Base-by-base conservation (phyloP, 2,329 filamentous ascomycete species). In the Alternaria panax region DNA sequence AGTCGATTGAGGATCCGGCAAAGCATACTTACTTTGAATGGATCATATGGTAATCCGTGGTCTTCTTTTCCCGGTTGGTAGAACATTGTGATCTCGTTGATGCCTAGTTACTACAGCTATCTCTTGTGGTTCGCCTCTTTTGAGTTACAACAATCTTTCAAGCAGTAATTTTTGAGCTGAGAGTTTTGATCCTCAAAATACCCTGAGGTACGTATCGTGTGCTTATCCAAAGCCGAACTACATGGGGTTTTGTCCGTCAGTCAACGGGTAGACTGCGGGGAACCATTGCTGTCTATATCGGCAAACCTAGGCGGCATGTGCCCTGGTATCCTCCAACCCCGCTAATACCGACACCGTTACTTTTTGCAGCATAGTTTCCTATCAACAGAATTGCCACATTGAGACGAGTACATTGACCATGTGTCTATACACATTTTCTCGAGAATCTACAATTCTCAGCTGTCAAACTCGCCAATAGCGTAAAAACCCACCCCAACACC, bases 41-140 rank as follows among this genome's bases (percentile, higher is more conserved):
- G 84, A 64, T 86, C 84, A 64, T 83, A 77, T 0, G 83, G 82
- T 0, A 86, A 77, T 11, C 80, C 80, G 66, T 86, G 84, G 22
- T 81, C 77, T 7, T 84, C 85, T 38, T 80, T 80, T 36, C 83
- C 83, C 2, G 84, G 84, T 67, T 83, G 75, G 71, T 86, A 86
- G 73, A 85, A 86, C 77, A 86, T 82, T 2, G 41, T 16, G 16
- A 16, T 3, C 16, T 43, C 2, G 9, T 11, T 60, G 18, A 9
- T 50, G 30, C 27, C 12, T 34, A 34, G 12, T 34, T 34, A 7
- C 30, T 16, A 34, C 32, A 36, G 32, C 32, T 20, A 2, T 38
- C 4, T 20, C n/a, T 38, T 42, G 5, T 12, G 12, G 20, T 32
- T 24, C 27, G 28, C 45, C 14, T 14, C 24, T 14, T 7, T 11